Evolutionary conservation across 208 protist species (phyloP), one percentile per base, ranked within the genome.

Genomic region (Leishmania guyanensis): DNA sequence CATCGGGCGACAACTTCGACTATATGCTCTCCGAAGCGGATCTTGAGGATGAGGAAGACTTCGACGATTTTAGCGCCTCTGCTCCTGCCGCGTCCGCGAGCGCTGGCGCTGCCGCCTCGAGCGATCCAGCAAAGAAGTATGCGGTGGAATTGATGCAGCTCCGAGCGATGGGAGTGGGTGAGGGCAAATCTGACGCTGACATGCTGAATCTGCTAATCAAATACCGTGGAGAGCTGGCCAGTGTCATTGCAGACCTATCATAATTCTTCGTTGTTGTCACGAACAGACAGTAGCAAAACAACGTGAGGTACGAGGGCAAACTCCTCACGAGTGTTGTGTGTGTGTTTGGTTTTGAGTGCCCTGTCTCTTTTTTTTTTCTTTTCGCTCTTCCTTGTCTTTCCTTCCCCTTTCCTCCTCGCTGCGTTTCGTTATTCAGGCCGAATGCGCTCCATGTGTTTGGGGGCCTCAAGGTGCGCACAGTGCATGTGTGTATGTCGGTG

Each of bases 81-180:
- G 36, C 73, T 10, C 82, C 82, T 22, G 73, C 72, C 14, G 16
- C 72, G 48, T 3, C 71, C 14, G 60, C 79, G 5, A 46, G 54
- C 72, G 36, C 20, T 16, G 68, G 68, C 56, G 53, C 72, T 22
- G 33, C 73, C 3, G 39, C 64, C 5, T 68, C 76, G 33, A 43
- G 62, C 50, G 73, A 79, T 58, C 36, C 84, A 70, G 17, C 71
- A 17, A 75, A 90, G 66, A 78, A 74, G 43, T 96, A 94, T 86
- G 66, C 58, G 51, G 85, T 87, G 72, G 93, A 97, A 81, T 85
- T 98, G 54, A 76, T 73, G 56, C 93, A 97, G 86, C 82, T 98
- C 39, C 90, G 90, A 4, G 86, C 81, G 53, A 93, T 96, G 87
- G 86, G 84, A 62, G 71, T 98, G 17, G 92, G 79, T 39, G 84